These are phyloP conservation scores for Pestalotiopsis sp. DNA, from an alignment of 2,329 filamentous ascomycete species.

Conservation along the genomic window DNA sequence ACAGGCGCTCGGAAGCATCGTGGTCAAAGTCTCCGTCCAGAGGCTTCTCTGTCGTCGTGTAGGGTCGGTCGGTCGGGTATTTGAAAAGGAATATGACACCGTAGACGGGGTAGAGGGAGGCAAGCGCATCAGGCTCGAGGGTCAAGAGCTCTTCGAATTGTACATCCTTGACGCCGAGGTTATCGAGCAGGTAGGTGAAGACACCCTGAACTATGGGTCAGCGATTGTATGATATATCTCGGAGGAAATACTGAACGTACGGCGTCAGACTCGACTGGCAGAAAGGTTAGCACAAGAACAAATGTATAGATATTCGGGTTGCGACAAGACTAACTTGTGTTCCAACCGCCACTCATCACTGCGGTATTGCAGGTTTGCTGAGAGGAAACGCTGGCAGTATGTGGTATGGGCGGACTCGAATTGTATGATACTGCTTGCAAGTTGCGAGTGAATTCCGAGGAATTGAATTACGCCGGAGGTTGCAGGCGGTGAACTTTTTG, in stretches of 20 bases:
- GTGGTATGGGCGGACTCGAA: too few species aligned
- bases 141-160: conserved; percentile 97
- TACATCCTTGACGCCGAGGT: conserved; percentile 86
- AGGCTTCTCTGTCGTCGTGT: conserved; percentile 63
- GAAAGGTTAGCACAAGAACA: conserved; percentile 15
- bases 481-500: background rate
- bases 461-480: background rate
- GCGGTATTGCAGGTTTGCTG: background rate
- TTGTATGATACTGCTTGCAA: too few species aligned
- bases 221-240: conserved; percentile 22
- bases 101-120: conserved; percentile 76
- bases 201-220: conserved; percentile 68
- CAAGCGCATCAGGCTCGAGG: conserved; percentile 76
- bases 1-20: conserved; percentile 73
- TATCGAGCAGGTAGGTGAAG: conserved; percentile 94
- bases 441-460: background rate
- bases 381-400: background rate
- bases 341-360: conserved; percentile 83
- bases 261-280: conserved; percentile 84
- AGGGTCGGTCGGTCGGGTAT: conserved; percentile 74
- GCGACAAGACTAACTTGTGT: conserved; percentile 65
- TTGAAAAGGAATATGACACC: conserved; percentile 99
- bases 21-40: conserved; percentile 83
- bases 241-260: conserved; percentile 52
- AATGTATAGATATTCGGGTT: background rate